Percentiles rank a stretch among this genome's conserved stretches.
phyloP scores from a whole-genome alignment of 768 basidiomycete genomes.

The Tylopilus sp. region DNA sequence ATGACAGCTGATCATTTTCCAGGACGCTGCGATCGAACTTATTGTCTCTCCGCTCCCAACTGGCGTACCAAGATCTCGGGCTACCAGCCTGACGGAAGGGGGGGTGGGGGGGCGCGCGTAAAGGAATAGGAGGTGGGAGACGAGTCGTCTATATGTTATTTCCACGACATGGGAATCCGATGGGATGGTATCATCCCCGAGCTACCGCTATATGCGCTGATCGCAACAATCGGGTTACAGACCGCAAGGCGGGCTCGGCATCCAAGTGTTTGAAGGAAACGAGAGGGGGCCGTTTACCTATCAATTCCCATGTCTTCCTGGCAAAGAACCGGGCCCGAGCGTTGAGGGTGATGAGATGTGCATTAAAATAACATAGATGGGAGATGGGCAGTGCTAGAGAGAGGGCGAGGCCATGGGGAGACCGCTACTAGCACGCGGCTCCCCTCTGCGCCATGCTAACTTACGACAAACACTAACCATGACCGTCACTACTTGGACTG shows the following conservation, averaged over 20 bases:
- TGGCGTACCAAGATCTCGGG: too few relatives aligned
- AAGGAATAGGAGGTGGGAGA: neutral
- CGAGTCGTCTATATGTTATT: neutral
- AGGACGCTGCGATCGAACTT: neutral
- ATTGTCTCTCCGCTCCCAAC: neutral
- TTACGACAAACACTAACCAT: too few relatives aligned
- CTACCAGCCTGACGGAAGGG: neutral
- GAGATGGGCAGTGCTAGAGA: neutral
- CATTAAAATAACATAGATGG: neutral
- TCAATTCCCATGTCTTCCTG: too few relatives aligned
- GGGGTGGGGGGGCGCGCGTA: too few relatives aligned
- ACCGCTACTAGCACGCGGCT: too few relatives aligned
- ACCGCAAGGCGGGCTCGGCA: neutral
- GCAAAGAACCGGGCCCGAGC: neutral
- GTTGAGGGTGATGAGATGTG: neutral
- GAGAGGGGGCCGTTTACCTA: too few relatives aligned
- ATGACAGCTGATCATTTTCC: neutral
- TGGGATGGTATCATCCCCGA: neutral
- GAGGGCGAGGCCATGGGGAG: too few relatives aligned
- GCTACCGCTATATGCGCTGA: neutral
- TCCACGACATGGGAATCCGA: too few relatives aligned
- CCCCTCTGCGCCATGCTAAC: too few relatives aligned
- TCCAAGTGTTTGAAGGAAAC: too few relatives aligned
- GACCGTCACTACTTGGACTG: too few relatives aligned
- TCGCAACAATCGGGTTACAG: too few relatives aligned